These are phyloP conservation scores for Podospora australis DNA, from an alignment of 495 filamentous ascomycete species.

Conservation along the genomic window DNA sequence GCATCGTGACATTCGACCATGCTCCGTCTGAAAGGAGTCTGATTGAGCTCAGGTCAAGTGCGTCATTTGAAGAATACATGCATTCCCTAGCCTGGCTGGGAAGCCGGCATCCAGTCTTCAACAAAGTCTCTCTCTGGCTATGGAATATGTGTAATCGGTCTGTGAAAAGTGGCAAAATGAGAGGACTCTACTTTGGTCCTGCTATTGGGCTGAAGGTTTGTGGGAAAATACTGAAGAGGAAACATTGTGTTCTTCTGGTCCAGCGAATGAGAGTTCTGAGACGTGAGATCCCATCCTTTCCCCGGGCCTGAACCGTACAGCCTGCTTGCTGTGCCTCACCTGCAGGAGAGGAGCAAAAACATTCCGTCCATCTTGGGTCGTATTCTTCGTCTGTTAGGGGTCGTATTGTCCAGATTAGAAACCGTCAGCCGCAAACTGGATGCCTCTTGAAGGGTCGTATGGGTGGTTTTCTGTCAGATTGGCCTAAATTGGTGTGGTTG, in stretches of 20 bases:
- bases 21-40: no score
- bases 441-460: background rate
- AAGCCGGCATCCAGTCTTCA: no score
- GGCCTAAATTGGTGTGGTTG: background rate
- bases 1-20: background rate
- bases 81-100: no score
- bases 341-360: conserved; percentile 3
- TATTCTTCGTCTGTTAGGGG: no score
- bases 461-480: background rate
- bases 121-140: no score
- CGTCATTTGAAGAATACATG: no score
- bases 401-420: no score
- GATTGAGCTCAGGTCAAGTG: no score
- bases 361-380: no score
- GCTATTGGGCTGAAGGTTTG: background rate
- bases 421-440: background rate
- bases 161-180: background rate
- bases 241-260: background rate
- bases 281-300: conserved; percentile 1
- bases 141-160: background rate
- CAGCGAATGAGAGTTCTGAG: conserved; percentile 4
- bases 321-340: background rate
- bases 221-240: conserved; percentile 4
- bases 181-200: background rate
- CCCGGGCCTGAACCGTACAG: background rate